These are phyloP conservation scores for Oryza longistaminata DNA, from an alignment of 176 grass and related monocot genomes.

Conservation along the genomic window DNA sequence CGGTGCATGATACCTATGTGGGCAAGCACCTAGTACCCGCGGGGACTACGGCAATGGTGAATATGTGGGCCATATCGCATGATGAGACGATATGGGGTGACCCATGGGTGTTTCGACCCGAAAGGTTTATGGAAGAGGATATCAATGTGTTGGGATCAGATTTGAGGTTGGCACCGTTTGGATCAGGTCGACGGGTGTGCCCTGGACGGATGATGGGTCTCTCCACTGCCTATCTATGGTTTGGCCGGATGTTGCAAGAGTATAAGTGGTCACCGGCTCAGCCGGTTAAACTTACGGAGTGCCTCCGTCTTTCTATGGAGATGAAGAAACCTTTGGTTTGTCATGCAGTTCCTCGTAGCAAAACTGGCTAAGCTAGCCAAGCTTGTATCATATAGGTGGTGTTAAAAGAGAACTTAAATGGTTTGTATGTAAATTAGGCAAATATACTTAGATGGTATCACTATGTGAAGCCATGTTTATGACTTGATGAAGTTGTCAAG, in stretches of 20 bases:
- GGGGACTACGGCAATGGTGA: slow-evolving; percentile 51
- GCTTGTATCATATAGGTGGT: not conserved
- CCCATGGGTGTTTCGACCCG: slow-evolving; percentile 41
- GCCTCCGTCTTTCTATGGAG: slow-evolving; percentile 45
- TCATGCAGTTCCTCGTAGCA: not conserved
- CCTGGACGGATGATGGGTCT: slow-evolving; percentile 41
- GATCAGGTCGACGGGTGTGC: slow-evolving; percentile 37
- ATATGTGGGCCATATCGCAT: slow-evolving; percentile 56
- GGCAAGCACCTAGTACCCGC: slow-evolving; percentile 34
- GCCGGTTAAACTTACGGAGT: slow-evolving; percentile 20
- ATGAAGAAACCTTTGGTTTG: slow-evolving; percentile 50
- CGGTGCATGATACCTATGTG: not conserved
- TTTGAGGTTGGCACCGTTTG: slow-evolving; percentile 37
- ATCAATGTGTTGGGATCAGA: slow-evolving; percentile 31
- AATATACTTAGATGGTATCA: not conserved
- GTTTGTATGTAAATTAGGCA: not conserved
- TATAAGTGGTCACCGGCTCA: not conserved
- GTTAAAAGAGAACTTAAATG: not conserved
- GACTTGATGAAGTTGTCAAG: not conserved
- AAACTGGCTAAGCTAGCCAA: not conserved
- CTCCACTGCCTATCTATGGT: slow-evolving; percentile 4
- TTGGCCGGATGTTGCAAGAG: slow-evolving; percentile 18
- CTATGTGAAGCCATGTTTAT: not conserved
- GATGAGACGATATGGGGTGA: slow-evolving; percentile 43
- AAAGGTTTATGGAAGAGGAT: slow-evolving; percentile 23